Evolutionary conservation across 805 yeast species (phyloP), one percentile per base, ranked within the genome.

Genomic region (Yamadazyma paraphyllophila): DNA sequence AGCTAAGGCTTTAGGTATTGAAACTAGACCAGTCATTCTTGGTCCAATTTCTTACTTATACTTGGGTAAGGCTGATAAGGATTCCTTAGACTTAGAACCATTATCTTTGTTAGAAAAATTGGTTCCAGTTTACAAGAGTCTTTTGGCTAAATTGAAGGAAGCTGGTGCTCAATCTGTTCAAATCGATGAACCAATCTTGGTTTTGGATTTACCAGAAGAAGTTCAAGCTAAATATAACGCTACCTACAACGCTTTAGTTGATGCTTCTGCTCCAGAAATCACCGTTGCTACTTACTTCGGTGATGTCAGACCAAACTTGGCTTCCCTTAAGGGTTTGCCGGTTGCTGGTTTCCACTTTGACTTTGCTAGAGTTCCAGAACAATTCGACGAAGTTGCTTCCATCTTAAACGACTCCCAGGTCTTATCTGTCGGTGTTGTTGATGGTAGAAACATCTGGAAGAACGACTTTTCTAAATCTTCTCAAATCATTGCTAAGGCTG

Each of bases 381-480:
- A 94, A 81, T 82, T 94, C 57, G 92, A 88, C 48, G 88, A 82
- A 46, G 96, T 88, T 60, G 73, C 80, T 50, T 74, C 79, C 48
- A 76, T 86, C 62, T 73, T 92, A 49, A 67, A 77, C 56, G 80
- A 75, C 54, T 74, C 81, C 56, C 96, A 94, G 79, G 74, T 78
- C 54, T 78, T 94, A 66, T 92, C 98, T 52, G 96, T 86, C 57
- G 99, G 99, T 88, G 81, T 94, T 62, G 91, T 94, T 64, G 95
- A 90, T 65, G 99, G 99, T 77, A 90, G 99, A 83, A 94, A 94
- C 85, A 89, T 94, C 76, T 94, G 99, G 99, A 94, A 94, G 83
- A 85, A 96, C 72, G 86, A 94, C 80, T 88, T 85, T 66, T 70
- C 94, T 65, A 82, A 83, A 75, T 95, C 99, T 58, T 75, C 90